phyloP scores from a whole-genome alignment of 1,284 basidiomycete species.

The Wallemia ichthyophaga region DNA sequence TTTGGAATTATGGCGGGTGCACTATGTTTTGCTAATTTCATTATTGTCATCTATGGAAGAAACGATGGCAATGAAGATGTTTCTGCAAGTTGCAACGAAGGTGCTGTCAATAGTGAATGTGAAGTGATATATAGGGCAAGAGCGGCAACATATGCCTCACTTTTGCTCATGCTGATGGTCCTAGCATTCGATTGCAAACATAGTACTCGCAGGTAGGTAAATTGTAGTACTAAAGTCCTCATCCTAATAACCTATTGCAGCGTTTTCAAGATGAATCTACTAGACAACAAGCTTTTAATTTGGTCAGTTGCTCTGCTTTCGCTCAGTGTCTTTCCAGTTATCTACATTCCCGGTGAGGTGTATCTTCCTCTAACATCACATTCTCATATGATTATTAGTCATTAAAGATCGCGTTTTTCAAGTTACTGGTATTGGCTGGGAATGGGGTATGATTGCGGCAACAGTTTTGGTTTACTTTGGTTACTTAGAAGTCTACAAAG shows the following conservation, averaged over 20 bases:
- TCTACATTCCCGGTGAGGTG: conserved; percentile 19
- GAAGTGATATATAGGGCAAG: conserved; percentile 22
- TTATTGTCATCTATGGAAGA: conserved; percentile 9
- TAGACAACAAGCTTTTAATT: conserved; percentile 25
- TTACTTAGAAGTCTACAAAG: neutral
- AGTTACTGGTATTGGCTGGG: neutral
- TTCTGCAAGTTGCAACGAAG: conserved; percentile 23
- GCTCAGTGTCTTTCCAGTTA: conserved; percentile 21
- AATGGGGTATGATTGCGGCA: neutral
- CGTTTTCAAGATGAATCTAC: conserved; percentile 23
- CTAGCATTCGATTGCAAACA: conserved; percentile 19
- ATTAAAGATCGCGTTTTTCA: conserved; percentile 1
- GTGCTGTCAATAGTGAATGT: neutral
- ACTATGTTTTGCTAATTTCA: conserved; percentile 21
- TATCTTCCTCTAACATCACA: neutral
- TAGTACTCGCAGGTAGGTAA: no score
- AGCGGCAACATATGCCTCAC: conserved; percentile 23
- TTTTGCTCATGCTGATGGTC: conserved; percentile 23
- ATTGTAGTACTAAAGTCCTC: no score
- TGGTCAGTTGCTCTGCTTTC: conserved; percentile 23
- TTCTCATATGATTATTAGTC: no score
- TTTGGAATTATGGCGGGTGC: conserved; percentile 35
- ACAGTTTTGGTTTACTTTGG: neutral
- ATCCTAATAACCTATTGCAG: no score
- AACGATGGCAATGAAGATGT: conserved; percentile 19